Base-by-base conservation (phyloP, 192 early-diverging fungal species). In the Podila epigama region DNA sequence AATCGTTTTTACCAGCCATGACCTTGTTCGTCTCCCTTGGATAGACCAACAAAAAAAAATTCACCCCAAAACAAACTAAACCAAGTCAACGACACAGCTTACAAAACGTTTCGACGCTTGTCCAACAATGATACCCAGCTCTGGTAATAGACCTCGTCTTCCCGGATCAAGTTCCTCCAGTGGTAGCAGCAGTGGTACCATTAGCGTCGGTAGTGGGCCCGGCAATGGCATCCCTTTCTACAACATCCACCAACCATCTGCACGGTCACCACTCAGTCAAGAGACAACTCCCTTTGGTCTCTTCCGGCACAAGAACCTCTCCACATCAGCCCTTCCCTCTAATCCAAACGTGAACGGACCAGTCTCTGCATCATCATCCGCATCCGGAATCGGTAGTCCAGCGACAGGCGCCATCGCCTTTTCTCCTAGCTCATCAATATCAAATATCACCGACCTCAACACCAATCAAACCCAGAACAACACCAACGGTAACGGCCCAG, bases 291-390 rank as follows among this genome's bases (percentile, higher is more conserved):
- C 73, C 12, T 77, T 77, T 54, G 73, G 73, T 36, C 65, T 77
- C 56, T 77, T 77, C 61, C 65, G 66, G 13, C 73, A 77, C 55
- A 77, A 77, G 37, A 77, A 77, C 40, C 66, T 77, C 20, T 77
- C 73, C 3, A 77, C 73, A 0, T 68, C 73, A 34, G 73, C 73
- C 56, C 25, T 77, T 12, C 73, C 73, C 3, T 60, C 65, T 2
- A 25, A 28, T 0, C 66, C 58, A 20, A 68, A 51, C 28, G 32
- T n/a, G n/a, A n/a, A n/a, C n/a, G n/a, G n/a, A n/a, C n/a, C n/a
- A n/a, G n/a, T 51, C 22, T 51, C 52, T 25, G 53, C 63, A 12
- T 20, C 63, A 28, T 35, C 63, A 1, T 31, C 25, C 25, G 64
- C 70, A 5, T 75, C 70, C 15, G 64, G 63, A 33, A 75, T 66